Percentiles rank a stretch among this genome's conserved stretches.
These are phyloP conservation scores for Oxytropis ochrocephala DNA, from an alignment of 306 rosid species.

Conservation along the genomic window DNA sequence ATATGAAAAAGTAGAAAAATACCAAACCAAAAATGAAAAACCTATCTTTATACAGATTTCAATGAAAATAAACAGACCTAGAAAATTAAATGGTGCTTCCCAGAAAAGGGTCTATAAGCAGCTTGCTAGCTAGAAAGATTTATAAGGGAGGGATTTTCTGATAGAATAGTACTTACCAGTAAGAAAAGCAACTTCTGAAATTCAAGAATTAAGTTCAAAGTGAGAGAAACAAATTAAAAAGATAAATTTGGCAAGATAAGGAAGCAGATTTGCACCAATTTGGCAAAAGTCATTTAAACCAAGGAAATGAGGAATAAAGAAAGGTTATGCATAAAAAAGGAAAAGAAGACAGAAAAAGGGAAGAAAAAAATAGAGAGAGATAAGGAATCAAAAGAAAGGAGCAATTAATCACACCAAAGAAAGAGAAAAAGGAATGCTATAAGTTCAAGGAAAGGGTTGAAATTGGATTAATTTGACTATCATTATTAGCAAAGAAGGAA, in stretches of 20 bases:
- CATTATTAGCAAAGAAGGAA: background rate
- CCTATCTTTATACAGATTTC: background rate
- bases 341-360: background rate
- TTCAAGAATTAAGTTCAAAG: background rate
- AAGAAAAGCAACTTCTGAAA: constrained; percentile 21
- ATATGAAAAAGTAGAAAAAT: background rate
- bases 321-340: constrained; percentile 10
- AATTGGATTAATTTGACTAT: constrained; percentile 18
- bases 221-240: background rate
- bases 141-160: background rate
- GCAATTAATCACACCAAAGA: background rate
- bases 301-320: background rate
- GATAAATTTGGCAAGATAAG: background rate
- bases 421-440: background rate
- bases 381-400: constrained; percentile 1
- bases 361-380: background rate
- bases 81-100: background rate
- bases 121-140: background rate
- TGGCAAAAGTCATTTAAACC: background rate
- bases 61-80: background rate
- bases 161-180: constrained; percentile 9
- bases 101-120: constrained; percentile 13
- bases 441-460: constrained; percentile 6
- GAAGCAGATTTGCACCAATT: constrained; percentile 17
- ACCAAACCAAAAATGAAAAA: background rate